These are phyloP conservation scores for Tremella yokohamensis DNA, from an alignment of 768 basidiomycete species.

Conservation along the genomic window DNA sequence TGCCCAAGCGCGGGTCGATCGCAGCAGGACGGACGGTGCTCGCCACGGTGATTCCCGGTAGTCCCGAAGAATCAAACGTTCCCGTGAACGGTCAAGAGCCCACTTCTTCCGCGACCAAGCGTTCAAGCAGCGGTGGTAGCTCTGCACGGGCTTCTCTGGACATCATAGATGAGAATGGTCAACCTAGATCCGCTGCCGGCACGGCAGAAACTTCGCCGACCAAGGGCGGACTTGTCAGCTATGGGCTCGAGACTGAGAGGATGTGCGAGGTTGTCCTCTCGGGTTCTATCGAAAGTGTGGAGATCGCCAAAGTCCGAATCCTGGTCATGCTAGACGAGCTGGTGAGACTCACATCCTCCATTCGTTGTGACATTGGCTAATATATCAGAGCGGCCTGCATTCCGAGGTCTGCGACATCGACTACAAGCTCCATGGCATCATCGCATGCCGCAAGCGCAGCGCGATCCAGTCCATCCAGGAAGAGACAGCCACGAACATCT, in stretches of 20 bases:
- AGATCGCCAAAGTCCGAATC: conserved; percentile 81
- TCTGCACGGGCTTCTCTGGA: conserved; percentile 54
- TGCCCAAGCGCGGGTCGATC: conserved; percentile 41
- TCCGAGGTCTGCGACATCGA: conserved; percentile 90
- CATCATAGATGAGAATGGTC: neutral
- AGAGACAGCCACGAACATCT: conserved; percentile 95
- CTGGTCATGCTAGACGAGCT: conserved; percentile 93
- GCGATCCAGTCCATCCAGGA: conserved; percentile 89
- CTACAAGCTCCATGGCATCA: conserved; percentile 84
- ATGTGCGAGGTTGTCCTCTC: conserved; percentile 90
- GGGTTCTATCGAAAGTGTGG: conserved; percentile 78
- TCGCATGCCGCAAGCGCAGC: conserved; percentile 81
- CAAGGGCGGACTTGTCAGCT: conserved; percentile 37
- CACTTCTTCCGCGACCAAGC: neutral
- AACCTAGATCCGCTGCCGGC: conserved; percentile 5
- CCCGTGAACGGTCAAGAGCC: conserved; percentile 3
- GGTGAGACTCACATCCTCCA: conserved; percentile 59
- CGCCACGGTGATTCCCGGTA: conserved; percentile 23
- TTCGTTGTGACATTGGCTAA: conserved; percentile 13
- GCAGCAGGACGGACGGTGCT: conserved; percentile 17
- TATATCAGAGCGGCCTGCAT: conserved; percentile 74
- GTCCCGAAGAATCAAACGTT: neutral
- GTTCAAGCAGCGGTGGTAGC: conserved; percentile 64
- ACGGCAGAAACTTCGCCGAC: conserved; percentile 58
- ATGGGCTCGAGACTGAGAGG: conserved; percentile 87